Conservation (phyloP, 208 protist genomes). For the Trypanosoma cruzi region DNA sequence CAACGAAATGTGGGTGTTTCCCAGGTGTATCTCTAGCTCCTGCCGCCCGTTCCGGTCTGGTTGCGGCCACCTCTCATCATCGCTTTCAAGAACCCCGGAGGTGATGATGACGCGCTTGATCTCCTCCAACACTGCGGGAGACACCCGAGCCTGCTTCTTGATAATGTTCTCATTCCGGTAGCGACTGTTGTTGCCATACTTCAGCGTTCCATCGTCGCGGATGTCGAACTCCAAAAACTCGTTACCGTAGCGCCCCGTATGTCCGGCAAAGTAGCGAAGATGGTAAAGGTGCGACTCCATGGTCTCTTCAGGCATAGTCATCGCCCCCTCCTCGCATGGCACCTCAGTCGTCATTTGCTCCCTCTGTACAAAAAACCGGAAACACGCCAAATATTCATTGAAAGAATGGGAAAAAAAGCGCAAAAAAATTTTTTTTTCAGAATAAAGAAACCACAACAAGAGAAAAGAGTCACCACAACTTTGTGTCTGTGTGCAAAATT, state of each 20-base stretch:
- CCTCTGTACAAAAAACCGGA: background rate
- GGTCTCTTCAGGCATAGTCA: conserved; percentile 37
- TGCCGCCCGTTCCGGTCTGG: conserved; percentile 88
- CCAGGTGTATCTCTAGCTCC: conserved; percentile 88
- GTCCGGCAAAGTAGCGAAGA: conserved; percentile 86
- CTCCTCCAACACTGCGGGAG: conserved; percentile 71
- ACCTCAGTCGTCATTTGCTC: conserved; percentile 6
- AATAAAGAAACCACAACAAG: background rate
- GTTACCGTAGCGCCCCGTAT: conserved; percentile 89
- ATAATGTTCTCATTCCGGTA: conserved; percentile 92
- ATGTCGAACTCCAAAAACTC: conserved; percentile 91
- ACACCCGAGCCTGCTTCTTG: conserved; percentile 81
- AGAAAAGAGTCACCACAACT: too few species aligned
- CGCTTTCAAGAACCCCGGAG: conserved; percentile 64
- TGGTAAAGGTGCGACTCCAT: conserved; percentile 77
- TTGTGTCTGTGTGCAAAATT: too few species aligned
- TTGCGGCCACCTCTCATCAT: conserved; percentile 84
- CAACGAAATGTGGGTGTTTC: conserved; percentile 86
- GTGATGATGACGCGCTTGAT: conserved; percentile 73
- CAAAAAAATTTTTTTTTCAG: too few species aligned
- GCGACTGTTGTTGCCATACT: conserved; percentile 90
- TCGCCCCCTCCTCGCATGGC: background rate
- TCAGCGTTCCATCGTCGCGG: conserved; percentile 72
- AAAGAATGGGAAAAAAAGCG: background rate
- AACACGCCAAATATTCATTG: too few species aligned